These are phyloP conservation scores for Adansonia rubrostipa DNA, from an alignment of 441 rosid genomes.

Conservation along the genomic window DNA sequence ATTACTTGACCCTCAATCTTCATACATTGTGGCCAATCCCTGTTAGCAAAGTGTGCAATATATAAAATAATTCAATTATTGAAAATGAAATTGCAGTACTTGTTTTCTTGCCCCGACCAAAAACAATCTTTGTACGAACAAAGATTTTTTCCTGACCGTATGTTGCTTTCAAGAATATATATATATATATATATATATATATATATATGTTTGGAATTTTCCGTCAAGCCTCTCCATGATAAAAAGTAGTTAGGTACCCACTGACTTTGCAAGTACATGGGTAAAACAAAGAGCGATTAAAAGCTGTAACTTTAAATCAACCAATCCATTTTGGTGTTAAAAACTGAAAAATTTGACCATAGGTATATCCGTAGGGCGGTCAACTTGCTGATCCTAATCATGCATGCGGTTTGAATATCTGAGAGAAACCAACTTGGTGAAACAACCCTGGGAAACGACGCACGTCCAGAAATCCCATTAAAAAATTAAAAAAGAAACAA, in stretches of 20 bases:
- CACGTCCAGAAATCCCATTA: neutral
- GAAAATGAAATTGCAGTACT: neutral
- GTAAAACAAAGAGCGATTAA: neutral
- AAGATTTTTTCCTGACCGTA: neutral
- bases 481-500: neutral
- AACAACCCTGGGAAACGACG: neutral
- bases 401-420: constrained; percentile 10
- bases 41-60: neutral
- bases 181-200: too few species aligned
- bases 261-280: neutral
- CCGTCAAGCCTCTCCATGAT: neutral
- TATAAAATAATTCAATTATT: neutral
- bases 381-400: neutral
- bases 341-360: neutral
- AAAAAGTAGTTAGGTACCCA: neutral
- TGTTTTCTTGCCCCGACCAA: neutral
- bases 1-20: neutral
- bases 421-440: neutral
- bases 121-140: neutral
- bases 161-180: neutral
- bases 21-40: neutral
- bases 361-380: neutral
- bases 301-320: neutral
- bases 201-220: neutral
- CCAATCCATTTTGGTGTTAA: neutral